Base-by-base conservation (phyloP, 73 alveolate genomes). In the Blepharisma japonicum region DNA sequence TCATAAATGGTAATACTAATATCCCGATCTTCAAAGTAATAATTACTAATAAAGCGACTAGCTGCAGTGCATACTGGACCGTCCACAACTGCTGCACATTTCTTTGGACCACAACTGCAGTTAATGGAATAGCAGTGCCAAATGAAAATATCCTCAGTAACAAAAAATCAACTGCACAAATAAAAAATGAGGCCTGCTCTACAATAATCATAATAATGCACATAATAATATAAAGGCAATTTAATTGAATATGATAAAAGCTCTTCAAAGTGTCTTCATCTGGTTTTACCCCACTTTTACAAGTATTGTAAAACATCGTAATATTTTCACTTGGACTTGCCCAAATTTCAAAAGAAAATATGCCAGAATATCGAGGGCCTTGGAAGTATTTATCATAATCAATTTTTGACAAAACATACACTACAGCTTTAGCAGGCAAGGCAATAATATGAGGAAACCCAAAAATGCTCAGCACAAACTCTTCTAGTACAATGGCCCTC, bases 391-490 rank as follows among this genome's bases (percentile, higher is more conserved):
- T 14, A 39, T 61, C 74, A 20, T 14, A 61, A 8, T 61, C 74
- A 61, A 61, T 25, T 25, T 61, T 61, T 9, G 49, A 8, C 47
- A 61, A 61, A 2, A 61, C 2, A 61, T 61, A 70, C 0, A n/a
- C 11, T 38, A 70, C 20, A 47, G 42, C 42, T 45, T 70, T 70
- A 8, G 61, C 80, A 45, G 80, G 80, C 4, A 70, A 47, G 2
- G 68, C 56, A 0, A 70, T 45, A 39, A 70, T 39, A 47, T 70
- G 80, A 9, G 80, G 80, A n/a, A 70, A 45, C 0, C 80, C 68
- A 4, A 70, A 47, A 70, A 70, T 70, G 27, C 77, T 38, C 9
- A 70, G 61, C n/a, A 70, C 61, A 47, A 70, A 70, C 80, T 70
- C 80, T 45, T 70, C 80, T 70, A 70, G 46, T 7, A 70, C 66